These are phyloP conservation scores for Magnaporthales sp. DNA, from an alignment of 2,329 filamentous ascomycete genomes.

Conservation along the genomic window DNA sequence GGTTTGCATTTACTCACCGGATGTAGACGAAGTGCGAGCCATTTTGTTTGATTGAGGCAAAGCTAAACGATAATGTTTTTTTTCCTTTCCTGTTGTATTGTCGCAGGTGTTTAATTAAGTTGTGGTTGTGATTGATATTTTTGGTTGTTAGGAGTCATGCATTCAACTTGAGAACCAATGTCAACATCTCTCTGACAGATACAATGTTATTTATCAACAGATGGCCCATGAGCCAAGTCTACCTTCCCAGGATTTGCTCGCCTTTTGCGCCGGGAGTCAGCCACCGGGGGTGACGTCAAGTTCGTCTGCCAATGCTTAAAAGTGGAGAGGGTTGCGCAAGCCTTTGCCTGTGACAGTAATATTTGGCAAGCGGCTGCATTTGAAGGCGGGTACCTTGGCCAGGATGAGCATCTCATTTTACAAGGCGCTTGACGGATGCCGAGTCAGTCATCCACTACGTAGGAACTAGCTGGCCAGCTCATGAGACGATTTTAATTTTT, in stretches of 20 bases:
- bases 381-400: neutral
- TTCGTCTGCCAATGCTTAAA: neutral
- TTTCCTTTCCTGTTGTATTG: no score
- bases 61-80: neutral
- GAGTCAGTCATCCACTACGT: neutral
- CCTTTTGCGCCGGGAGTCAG: neutral
- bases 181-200: no score
- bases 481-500: neutral
- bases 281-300: neutral
- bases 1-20: neutral
- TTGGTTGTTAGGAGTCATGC: neutral
- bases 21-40: neutral
- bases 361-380: neutral
- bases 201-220: neutral
- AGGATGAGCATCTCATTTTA: neutral
- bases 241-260: neutral
- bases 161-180: no score
- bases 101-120: no score
- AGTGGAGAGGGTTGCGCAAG: neutral
- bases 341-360: neutral
- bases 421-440: neutral
- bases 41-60: neutral
- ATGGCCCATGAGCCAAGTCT: neutral
- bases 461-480: neutral
- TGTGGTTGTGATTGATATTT: neutral